These are phyloP conservation scores for Cryphonectria naterciae DNA, from an alignment of 2,329 filamentous ascomycete species.

Conservation along the genomic window DNA sequence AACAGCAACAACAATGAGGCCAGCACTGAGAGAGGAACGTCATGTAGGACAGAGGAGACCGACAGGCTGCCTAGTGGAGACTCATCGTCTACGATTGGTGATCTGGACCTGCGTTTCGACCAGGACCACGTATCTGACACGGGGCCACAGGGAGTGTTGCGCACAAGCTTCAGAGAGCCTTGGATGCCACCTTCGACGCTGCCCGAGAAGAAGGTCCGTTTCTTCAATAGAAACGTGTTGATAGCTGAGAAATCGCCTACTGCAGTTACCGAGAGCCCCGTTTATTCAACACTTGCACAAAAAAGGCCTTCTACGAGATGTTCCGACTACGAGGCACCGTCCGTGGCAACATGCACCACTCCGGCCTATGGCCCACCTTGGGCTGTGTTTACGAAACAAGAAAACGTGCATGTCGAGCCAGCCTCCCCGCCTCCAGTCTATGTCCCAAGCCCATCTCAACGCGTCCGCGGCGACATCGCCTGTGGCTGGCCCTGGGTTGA, in stretches of 20 bases:
- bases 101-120: not conserved
- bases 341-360: not conserved
- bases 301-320: not conserved
- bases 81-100: not conserved
- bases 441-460: not conserved
- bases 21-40: not conserved
- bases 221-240: not conserved
- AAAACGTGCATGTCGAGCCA: not conserved
- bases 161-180: not conserved
- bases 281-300: not conserved
- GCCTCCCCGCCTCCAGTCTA: constrained; percentile 3
- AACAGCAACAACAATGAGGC: not conserved
- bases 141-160: not conserved
- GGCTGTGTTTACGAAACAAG: not conserved
- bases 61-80: not conserved
- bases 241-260: not conserved
- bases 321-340: not conserved
- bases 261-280: not conserved
- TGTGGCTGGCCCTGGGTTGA: constrained; percentile 5
- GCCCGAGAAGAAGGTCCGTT: not conserved
- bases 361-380: not conserved
- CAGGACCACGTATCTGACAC: not conserved
- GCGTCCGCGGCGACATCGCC: not conserved
- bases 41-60: not conserved
- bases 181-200: not conserved